Evolutionary conservation across 495 filamentous ascomycete species (phyloP).

Genomic region (Lasiosphaeria hispida): DNA sequence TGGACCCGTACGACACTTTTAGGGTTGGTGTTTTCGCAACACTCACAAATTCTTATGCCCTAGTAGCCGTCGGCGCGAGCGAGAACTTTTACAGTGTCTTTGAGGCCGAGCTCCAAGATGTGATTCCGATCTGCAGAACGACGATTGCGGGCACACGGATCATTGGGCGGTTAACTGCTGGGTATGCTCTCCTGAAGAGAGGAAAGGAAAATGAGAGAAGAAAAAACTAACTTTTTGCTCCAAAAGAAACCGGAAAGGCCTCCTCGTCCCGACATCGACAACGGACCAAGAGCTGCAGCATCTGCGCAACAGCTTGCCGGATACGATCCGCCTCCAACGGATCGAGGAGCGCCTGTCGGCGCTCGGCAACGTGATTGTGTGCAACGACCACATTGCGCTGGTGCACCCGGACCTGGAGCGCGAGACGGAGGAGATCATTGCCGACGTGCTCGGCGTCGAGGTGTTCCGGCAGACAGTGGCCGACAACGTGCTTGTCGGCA

Average conservation of each 20-base stretch:
- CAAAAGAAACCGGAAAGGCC: constrained; percentile 84
- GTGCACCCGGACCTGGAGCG: constrained; percentile 97
- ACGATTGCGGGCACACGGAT: constrained; percentile 98
- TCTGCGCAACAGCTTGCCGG: constrained; percentile 88
- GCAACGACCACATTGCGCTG: constrained; percentile 94
- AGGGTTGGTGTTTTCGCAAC: constrained; percentile 96
- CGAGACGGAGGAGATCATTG: constrained; percentile 93
- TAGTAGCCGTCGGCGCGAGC: constrained; percentile 89
- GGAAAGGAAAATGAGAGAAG: constrained; percentile 7
- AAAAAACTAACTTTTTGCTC: background rate
- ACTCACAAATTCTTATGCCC: constrained; percentile 91
- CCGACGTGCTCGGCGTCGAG: constrained; percentile 94
- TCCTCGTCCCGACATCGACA: constrained; percentile 91
- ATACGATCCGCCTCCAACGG: constrained; percentile 81
- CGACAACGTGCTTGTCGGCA: constrained; percentile 93
- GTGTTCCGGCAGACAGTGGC: constrained; percentile 97
- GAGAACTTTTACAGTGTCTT: constrained; percentile 99
- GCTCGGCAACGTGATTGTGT: constrained; percentile 93
- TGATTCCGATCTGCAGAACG: constrained; percentile 94
- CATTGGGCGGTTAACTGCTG: constrained; percentile 90
- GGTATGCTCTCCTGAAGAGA: constrained; percentile 57
- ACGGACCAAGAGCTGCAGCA: constrained; percentile 98
- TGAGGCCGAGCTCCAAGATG: constrained; percentile 94
- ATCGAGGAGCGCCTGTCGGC: constrained; percentile 97
- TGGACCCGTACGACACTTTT: background rate